Base-by-base conservation (phyloP, 257 asterid species). In the Scutellaria barbata region DNA sequence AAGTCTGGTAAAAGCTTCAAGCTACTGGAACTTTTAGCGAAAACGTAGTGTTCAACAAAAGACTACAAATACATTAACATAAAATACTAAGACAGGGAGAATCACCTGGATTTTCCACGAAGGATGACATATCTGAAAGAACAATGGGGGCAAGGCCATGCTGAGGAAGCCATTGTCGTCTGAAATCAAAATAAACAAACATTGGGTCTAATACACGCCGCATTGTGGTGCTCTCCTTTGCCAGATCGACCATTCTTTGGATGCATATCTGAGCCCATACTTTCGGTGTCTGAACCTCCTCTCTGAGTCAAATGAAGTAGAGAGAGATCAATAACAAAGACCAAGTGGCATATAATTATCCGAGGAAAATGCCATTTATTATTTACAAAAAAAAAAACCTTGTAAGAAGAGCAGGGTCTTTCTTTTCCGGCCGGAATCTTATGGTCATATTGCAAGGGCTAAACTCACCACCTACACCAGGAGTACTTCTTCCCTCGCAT, bases 221-320 rank as follows among this genome's bases (percentile, higher is more conserved):
- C 88, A 95, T 74, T 6, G 98, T 89, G 20, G 90, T 85, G 77
- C 95, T 95, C 81, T 95, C 98, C 80, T 85, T 86, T 5, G 92
- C 92, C 76, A 95, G 83, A 65, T 95, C 98, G 72, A 84, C 93
- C 96, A 95, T 89, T 83, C 89, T 88, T 79, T 92, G 96, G 66
- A 91, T 73, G 81, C 96, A 91, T 77, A 95, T 85, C 80, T 86
- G 92, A 64, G 98, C 95, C 99, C 99, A 95, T 46, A 95, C 79
- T 81, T 82, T 86, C 37, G 99, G 99, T 37, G 79, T 83, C 83
- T 88, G 98, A 69, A 74, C 77, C 82, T 95, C 99, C 72, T 95
- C 98, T 66, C 99, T 95, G 71, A 69, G 62, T 74, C 74, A 65
- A 79, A 25, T 22, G 43, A 61, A 66, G 60, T 42, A 11, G 22